phyloP scores from a whole-genome alignment of 345 rosid species.

The Salix koriyanagi region DNA sequence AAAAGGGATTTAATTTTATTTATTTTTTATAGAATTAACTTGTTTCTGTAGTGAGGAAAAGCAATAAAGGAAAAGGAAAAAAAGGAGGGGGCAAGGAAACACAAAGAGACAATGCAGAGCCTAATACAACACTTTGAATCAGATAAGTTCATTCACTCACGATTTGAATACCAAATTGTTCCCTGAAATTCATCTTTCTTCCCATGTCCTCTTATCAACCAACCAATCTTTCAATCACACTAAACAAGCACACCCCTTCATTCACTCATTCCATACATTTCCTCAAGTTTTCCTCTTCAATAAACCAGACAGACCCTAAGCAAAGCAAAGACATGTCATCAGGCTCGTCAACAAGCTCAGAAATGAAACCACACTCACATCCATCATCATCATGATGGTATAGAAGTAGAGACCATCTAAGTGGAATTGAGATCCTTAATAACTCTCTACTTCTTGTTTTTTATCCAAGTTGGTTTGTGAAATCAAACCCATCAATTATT shows the following conservation, averaged over 20 bases:
- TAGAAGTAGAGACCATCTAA: no score
- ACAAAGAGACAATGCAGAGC: neutral
- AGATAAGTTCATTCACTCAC: neutral
- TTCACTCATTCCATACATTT: neutral
- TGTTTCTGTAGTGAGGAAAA: neutral
- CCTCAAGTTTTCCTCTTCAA: no score
- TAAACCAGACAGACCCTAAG: no score
- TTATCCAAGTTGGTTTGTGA: no score
- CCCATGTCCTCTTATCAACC: neutral
- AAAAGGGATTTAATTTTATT: neutral
- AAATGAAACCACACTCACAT: no score
- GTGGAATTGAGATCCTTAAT: no score
- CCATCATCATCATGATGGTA: no score
- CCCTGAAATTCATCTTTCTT: neutral
- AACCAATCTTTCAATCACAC: neutral
- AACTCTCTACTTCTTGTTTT: no score
- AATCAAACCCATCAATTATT: no score
- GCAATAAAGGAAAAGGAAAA: neutral
- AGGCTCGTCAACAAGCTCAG: no score
- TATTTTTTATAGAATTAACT: neutral
- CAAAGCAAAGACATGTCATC: no score
- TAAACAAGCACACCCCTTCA: neutral
- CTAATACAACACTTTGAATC: neutral
- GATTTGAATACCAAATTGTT: neutral
- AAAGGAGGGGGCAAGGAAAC: neutral